Evolutionary conservation across 768 basidiomycete genomes (phyloP).

Genomic region (Leccinum disarticulatum): DNA sequence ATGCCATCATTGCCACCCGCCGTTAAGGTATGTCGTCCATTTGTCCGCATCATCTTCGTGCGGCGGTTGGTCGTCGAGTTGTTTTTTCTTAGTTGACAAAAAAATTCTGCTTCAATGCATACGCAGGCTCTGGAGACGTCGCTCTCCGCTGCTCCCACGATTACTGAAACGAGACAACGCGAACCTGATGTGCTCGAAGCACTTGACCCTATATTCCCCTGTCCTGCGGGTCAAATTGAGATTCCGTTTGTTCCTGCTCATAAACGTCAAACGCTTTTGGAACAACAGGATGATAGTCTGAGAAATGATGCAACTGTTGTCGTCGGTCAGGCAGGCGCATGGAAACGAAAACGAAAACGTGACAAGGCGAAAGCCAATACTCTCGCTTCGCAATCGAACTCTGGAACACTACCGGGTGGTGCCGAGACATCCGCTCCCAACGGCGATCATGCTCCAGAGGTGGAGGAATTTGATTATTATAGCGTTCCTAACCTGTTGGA

Average conservation of each 20-base stretch:
- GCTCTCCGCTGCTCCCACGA: neutral
- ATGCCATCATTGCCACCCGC: conserved; percentile 19
- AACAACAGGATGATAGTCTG: conserved; percentile 14
- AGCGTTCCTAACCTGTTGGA: conserved; percentile 73
- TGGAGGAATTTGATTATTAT: conserved; percentile 66
- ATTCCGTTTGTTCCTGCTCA: conserved; percentile 76
- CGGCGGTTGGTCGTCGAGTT: conserved; percentile 2
- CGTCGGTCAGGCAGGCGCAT: conserved; percentile 62
- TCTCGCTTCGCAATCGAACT: neutral
- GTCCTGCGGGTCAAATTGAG: conserved; percentile 55
- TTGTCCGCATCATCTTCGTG: conserved; percentile 4
- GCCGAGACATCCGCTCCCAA: conserved; percentile 6
- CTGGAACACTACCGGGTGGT: conserved; percentile 1
- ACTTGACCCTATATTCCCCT: conserved; percentile 23
- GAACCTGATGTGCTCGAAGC: neutral
- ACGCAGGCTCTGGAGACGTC: conserved; percentile 6
- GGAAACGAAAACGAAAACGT: conserved; percentile 59
- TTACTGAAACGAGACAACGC: conserved; percentile 2
- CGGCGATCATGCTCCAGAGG: conserved; percentile 23
- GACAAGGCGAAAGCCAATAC: conserved; percentile 17
- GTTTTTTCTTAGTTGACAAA: conserved; percentile 1
- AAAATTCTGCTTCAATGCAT: conserved; percentile 7
- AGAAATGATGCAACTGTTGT: conserved; percentile 69
- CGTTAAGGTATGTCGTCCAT: conserved; percentile 17
- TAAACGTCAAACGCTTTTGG: conserved; percentile 41